These are phyloP conservation scores for Boletellus dicymbophilus DNA, from an alignment of 1,284 basidiomycete genomes.

Conservation along the genomic window DNA sequence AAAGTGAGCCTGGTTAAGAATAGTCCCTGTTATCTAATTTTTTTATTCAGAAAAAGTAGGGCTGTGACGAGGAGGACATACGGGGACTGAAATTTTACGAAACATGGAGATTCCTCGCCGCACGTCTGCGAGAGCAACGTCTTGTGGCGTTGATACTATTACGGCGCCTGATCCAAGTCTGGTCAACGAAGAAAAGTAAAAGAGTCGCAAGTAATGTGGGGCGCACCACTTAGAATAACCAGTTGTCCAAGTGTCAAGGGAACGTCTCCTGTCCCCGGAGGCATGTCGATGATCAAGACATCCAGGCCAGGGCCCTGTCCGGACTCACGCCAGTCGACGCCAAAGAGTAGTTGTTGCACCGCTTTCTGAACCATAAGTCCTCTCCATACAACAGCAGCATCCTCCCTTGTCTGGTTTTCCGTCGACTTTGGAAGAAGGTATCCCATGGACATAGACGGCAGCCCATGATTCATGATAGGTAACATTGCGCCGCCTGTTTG, in stretches of 20 bases:
- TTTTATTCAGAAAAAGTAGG: not conserved
- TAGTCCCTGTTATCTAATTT: slow-evolving; percentile 78
- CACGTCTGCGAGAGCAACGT: slow-evolving; percentile 92
- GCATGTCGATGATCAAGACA: slow-evolving; percentile 93
- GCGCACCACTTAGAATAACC: slow-evolving; percentile 81
- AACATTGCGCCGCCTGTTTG: slow-evolving; percentile 73
- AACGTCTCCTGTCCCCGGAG: slow-evolving; percentile 97
- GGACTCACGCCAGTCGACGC: slow-evolving; percentile 86
- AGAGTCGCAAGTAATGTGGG: not conserved
- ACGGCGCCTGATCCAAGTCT: slow-evolving; percentile 59
- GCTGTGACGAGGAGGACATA: slow-evolving; percentile 37
- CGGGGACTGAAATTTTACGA: slow-evolving; percentile 86
- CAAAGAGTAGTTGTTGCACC: slow-evolving; percentile 94
- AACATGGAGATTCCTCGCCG: slow-evolving; percentile 95
- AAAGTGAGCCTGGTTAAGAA: slow-evolving; percentile 93
- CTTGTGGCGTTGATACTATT: slow-evolving; percentile 95
- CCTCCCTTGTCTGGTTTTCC: slow-evolving; percentile 26
- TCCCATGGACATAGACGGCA: slow-evolving; percentile 98
- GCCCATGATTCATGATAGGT: slow-evolving; percentile 87
- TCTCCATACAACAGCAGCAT: slow-evolving; percentile 86
- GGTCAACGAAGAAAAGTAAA: not conserved
- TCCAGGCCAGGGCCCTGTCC: slow-evolving; percentile 61
- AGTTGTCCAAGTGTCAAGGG: slow-evolving; percentile 92
- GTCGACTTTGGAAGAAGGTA: slow-evolving; percentile 65
- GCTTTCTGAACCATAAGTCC: slow-evolving; percentile 99